Evolutionary conservation across 495 filamentous ascomycete genomes (phyloP).

Genomic region (Lophiotrema nucula): DNA sequence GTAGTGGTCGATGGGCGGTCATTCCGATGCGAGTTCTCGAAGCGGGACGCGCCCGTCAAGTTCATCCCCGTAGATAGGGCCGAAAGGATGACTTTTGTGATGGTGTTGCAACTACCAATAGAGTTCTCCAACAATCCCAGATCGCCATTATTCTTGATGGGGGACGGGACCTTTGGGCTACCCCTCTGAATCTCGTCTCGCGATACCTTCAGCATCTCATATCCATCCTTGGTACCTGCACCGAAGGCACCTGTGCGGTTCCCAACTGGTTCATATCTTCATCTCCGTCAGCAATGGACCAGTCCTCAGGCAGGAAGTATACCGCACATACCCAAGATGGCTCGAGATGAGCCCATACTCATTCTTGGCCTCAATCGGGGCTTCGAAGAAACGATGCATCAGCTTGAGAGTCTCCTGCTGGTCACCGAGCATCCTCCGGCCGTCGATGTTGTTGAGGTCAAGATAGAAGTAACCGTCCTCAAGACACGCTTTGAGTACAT

Average conservation of each 20-base stretch:
- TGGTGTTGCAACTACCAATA: constrained; percentile 50
- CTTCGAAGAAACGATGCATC: constrained; percentile 53
- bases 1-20: constrained; percentile 49
- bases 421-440: constrained; percentile 48
- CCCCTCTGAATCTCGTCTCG: constrained; percentile 30
- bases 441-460: constrained; percentile 50
- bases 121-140: constrained; percentile 42
- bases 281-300: background rate
- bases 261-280: constrained; percentile 56
- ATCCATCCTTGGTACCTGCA: constrained; percentile 52
- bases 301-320: background rate
- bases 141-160: constrained; percentile 51
- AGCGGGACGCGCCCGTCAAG: constrained; percentile 45
- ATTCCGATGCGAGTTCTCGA: constrained; percentile 55
- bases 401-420: constrained; percentile 50
- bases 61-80: constrained; percentile 49
- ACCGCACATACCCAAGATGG: constrained; percentile 33
- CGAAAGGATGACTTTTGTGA: constrained; percentile 53
- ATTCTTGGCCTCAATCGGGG: constrained; percentile 50
- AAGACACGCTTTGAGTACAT: constrained; percentile 50
- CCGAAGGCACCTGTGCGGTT: constrained; percentile 48
- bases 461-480: constrained; percentile 58
- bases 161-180: constrained; percentile 40
- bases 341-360: constrained; percentile 25
- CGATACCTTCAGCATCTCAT: constrained; percentile 55